Conservation (phyloP, 352 stramenopile genomes). For the Pseudoperonospora humuli region DNA sequence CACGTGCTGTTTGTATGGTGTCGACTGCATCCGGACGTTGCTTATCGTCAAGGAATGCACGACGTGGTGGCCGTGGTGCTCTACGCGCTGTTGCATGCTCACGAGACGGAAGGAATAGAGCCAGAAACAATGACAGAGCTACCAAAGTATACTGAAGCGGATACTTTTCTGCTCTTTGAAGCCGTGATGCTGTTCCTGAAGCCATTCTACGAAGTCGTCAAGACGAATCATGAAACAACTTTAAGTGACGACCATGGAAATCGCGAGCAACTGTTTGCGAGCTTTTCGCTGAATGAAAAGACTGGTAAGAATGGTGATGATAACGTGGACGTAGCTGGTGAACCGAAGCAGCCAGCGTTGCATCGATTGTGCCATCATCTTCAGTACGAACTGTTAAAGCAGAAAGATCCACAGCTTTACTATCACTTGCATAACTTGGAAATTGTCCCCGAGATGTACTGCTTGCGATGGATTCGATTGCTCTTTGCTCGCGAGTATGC, state of each 20-base stretch:
- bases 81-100: conserved; percentile 43
- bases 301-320: conserved; percentile 18
- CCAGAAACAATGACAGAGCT: conserved; percentile 12
- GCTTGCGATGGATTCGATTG: conserved; percentile 69
- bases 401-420: conserved; percentile 75
- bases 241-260: neutral
- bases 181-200: conserved; percentile 73
- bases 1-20: conserved; percentile 83
- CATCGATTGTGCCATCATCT: conserved; percentile 60
- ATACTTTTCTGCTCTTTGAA: conserved; percentile 72
- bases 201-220: conserved; percentile 66
- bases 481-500: conserved; percentile 71
- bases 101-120: conserved; percentile 9
- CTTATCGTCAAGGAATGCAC: conserved; percentile 84
- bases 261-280: conserved; percentile 14
- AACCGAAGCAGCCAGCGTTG: conserved; percentile 32
- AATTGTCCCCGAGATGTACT: conserved; percentile 77
- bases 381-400: conserved; percentile 67
- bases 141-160: conserved; percentile 39
- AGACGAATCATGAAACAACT: conserved; percentile 16
- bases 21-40: conserved; percentile 66
- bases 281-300: conserved; percentile 14
- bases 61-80: conserved; percentile 74
- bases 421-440: conserved; percentile 77
- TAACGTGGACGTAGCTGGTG: no score